phyloP scores from a whole-genome alignment of 169 alveolate species.

The Eimeria mitis region DNA sequence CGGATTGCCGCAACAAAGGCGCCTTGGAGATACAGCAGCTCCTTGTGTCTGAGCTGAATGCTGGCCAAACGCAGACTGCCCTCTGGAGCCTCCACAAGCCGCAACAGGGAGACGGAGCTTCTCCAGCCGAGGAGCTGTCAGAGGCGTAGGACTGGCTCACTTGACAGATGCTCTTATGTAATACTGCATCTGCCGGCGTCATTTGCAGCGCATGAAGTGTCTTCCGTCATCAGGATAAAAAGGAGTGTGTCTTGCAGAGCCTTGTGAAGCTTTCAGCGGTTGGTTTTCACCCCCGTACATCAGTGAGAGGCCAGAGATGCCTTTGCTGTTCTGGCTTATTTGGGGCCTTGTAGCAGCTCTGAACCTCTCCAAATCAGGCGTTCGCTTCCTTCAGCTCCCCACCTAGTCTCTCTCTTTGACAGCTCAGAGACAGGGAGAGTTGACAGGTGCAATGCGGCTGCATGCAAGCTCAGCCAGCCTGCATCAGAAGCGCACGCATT shows the following conservation, averaged over 20 bases:
- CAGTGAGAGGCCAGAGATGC: background rate
- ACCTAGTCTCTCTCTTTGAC: background rate
- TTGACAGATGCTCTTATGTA: background rate
- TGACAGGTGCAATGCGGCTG: background rate
- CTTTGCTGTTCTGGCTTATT: background rate
- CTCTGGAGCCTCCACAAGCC: slow-evolving; percentile 35
- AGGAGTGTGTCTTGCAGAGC: background rate
- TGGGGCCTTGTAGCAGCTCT: background rate
- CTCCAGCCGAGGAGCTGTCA: background rate
- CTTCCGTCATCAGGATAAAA: background rate
- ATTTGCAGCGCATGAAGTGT: background rate
- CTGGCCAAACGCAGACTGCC: background rate
- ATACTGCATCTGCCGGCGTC: background rate
- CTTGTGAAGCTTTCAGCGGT: background rate
- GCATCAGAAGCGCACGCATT: background rate
- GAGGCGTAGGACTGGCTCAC: background rate
- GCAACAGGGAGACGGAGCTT: background rate
- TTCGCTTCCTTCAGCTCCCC: background rate
- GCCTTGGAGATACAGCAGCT: slow-evolving; percentile 19
- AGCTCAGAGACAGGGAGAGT: background rate
- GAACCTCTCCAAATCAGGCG: background rate
- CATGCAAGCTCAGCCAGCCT: background rate
- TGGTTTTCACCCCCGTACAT: background rate
- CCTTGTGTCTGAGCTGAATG: slow-evolving; percentile 12
- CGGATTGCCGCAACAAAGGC: slow-evolving; percentile 33